Conservation (phyloP, 1,284 basidiomycete genomes). For the Tilletia horrida region DNA sequence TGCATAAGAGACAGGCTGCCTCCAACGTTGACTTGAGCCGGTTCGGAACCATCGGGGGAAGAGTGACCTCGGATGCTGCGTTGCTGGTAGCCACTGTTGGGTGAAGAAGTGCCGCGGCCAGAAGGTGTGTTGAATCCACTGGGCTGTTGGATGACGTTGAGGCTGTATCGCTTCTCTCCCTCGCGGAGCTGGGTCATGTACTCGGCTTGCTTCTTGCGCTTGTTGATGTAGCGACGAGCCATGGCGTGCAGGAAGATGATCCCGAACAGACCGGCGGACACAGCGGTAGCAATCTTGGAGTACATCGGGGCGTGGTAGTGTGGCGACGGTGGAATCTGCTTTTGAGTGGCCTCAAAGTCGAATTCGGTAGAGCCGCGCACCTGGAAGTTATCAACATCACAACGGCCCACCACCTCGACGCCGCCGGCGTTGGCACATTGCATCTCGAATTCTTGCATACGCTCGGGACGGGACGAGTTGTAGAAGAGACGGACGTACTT, state of each 20-base stretch:
- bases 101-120: neutral
- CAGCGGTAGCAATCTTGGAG: slow-evolving; percentile 29
- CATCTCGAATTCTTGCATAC: slow-evolving; percentile 32
- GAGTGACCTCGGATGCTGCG: neutral
- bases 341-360: neutral
- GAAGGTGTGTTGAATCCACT: slow-evolving; percentile 4
- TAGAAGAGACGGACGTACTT: slow-evolving; percentile 47
- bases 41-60: slow-evolving; percentile 9
- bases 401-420: slow-evolving; percentile 19
- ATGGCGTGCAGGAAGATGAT: slow-evolving; percentile 38
- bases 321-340: neutral
- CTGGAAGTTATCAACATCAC: slow-evolving; percentile 43
- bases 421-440: slow-evolving; percentile 29
- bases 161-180: slow-evolving; percentile 10
- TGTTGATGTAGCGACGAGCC: slow-evolving; percentile 15
- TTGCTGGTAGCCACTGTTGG: neutral
- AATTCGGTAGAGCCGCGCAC: slow-evolving; percentile 42
- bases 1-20: neutral
- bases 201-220: slow-evolving; percentile 14
- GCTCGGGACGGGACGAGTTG: slow-evolving; percentile 43
- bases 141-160: slow-evolving; percentile 4
- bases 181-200: slow-evolving; percentile 15
- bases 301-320: slow-evolving; percentile 30
- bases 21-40: neutral
- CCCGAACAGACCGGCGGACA: slow-evolving; percentile 35